Percentiles rank a stretch among this genome's conserved stretches.
Evolutionary conservation across 345 rosid species (phyloP).

Genomic region (Alliaria petiolata): DNA sequence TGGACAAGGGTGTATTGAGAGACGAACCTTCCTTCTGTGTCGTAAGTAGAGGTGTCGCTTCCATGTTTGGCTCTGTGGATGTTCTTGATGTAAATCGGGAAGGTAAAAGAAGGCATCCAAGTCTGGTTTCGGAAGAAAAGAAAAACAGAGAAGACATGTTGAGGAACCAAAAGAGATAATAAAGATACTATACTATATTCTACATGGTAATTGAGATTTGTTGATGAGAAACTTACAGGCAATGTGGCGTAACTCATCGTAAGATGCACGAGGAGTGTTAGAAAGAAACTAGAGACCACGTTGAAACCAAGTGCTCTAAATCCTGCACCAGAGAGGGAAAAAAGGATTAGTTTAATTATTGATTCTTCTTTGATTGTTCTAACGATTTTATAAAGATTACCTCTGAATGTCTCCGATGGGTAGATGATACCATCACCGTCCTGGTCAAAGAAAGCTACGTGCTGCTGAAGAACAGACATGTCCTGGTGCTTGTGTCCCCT

Average conservation of each 20-base stretch:
- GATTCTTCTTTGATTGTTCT: not conserved
- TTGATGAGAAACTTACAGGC: slow-evolving; percentile 41
- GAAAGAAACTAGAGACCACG: slow-evolving; percentile 37
- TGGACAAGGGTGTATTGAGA: not conserved
- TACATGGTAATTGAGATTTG: not conserved
- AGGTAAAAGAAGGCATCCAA: slow-evolving; percentile 51
- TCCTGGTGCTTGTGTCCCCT: slow-evolving; percentile 47
- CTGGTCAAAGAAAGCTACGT: slow-evolving; percentile 56
- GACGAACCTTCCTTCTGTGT: slow-evolving; percentile 58
- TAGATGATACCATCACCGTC: slow-evolving; percentile 58
- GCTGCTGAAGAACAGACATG: slow-evolving; percentile 67
- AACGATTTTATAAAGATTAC: not conserved
- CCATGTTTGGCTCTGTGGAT: slow-evolving; percentile 68
- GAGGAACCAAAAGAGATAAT: not conserved
- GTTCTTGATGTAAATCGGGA: slow-evolving; percentile 49
- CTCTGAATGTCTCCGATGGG: slow-evolving; percentile 54
- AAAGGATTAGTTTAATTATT: not conserved
- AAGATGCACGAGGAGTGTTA: slow-evolving; percentile 37
- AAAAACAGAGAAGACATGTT: not conserved
- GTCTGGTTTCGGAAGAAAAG: slow-evolving; percentile 20
- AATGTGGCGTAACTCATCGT: slow-evolving; percentile 50
- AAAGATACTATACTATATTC: not conserved
- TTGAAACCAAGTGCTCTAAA: slow-evolving; percentile 55
- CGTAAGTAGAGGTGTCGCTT: slow-evolving; percentile 56
- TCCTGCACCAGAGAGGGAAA: slow-evolving; percentile 34